These are phyloP conservation scores for Opeltia flavorubescens DNA, from an alignment of 495 filamentous ascomycete species.

Conservation along the genomic window DNA sequence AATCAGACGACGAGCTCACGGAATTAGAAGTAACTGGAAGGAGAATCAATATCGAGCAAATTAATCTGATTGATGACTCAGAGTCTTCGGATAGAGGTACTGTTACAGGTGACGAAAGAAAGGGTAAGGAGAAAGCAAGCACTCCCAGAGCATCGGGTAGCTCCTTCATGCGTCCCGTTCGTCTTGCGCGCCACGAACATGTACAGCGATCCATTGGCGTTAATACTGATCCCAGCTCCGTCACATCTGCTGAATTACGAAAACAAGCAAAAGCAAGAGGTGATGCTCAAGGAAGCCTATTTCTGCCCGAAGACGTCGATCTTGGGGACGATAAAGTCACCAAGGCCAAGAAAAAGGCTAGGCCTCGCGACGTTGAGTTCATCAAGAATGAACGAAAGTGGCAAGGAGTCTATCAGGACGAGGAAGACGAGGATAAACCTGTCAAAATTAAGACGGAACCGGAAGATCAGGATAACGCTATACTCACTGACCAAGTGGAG, in stretches of 20 bases:
- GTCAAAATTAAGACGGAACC: conserved; percentile 32
- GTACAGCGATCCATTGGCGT: conserved; percentile 34
- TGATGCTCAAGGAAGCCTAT: conserved; percentile 10
- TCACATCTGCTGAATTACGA: conserved; percentile 29
- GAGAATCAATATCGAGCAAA: conserved; percentile 35
- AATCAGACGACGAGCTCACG: conserved; percentile 27
- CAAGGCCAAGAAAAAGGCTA: conserved; percentile 5
- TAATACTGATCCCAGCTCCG: conserved; percentile 37
- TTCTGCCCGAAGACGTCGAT: conserved; percentile 8
- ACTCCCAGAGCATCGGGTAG: conserved; percentile 9
- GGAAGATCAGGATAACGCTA: conserved; percentile 21
- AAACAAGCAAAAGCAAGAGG: conserved; percentile 21
- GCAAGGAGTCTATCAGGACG: conserved; percentile 19
- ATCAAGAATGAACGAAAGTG: conserved; percentile 15
- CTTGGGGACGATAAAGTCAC: neutral
- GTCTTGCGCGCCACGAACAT: conserved; percentile 37
- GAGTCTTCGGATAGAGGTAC: conserved; percentile 11
- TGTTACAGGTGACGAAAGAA: conserved; percentile 16
- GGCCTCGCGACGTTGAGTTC: conserved; percentile 19
- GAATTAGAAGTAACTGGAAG: conserved; percentile 19
- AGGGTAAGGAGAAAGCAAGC: conserved; percentile 23
- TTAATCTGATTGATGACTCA: conserved; percentile 32
- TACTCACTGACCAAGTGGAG: conserved; percentile 3
- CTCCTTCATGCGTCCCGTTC: conserved; percentile 29
- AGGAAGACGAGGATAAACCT: conserved; percentile 14